Base-by-base conservation (phyloP, 345 rosid genomes). In the Populus euphratica region DNA sequence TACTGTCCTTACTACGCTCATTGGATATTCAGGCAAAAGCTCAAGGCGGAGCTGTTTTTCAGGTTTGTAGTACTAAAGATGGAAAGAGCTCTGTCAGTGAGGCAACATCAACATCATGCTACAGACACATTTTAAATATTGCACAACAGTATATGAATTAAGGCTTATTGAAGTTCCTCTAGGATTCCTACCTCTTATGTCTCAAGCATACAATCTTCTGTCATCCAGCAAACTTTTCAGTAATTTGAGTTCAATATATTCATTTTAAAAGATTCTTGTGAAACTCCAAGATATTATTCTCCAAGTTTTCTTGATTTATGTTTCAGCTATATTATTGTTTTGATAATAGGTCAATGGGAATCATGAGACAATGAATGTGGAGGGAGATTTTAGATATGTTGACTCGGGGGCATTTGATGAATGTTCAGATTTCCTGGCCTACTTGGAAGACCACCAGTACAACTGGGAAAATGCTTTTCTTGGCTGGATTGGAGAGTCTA, bases 281-380 rank as follows among this genome's bases (percentile, higher is more conserved):
- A 56, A 31, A 47, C 44, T 39, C 36, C 69, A 8, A 56, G 13
- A 17, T 67, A 43, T 74, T 29, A 54, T 35, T 61, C 73, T 41
- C 21, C 59, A 18, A 5, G 0, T n/a, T 18, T 33, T 62, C 13
- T 21, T 36, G 16, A 35, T 44, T 56, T 8, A n/a, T 59, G 43
- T 33, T 25, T 21, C 72, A 49, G 64, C 33, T 31, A 54, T 75
- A 41, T n/a, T 50, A 70, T 76, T 78, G 21, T 78, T 20, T 50
- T 62, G 70, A 64, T 72, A 25, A 14, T 72, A 88, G 98, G 86
- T 95, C 54, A 93, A 91, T 79, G 99, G 99, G 78, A 95, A 95
- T 79, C 98, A 95, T 35, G 98, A 93, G 88, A 93, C 96, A 8
- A 91, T 93, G 91, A 95, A 91, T 77, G 93, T 95, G 71, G 99